These are phyloP conservation scores for Castanea sativa DNA, from an alignment of 306 rosid genomes.

Conservation along the genomic window DNA sequence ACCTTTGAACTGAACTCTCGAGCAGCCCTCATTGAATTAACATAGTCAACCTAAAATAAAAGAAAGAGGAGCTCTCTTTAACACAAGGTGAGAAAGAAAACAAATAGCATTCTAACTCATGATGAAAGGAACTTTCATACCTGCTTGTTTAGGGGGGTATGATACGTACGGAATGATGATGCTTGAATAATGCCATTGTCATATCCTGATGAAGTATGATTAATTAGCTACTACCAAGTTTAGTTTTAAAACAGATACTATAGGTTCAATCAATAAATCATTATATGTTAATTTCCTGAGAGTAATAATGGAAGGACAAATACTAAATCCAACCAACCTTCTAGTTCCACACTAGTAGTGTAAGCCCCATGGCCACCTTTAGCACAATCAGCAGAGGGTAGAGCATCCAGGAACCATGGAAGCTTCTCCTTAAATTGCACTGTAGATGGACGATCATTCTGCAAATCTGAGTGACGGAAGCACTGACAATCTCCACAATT, in stretches of 20 bases:
- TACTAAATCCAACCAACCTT: slow-evolving; percentile 54
- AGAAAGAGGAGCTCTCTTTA: slow-evolving; percentile 20
- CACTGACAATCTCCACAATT: slow-evolving; percentile 55
- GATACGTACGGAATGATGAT: slow-evolving; percentile 93
- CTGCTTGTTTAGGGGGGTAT: slow-evolving; percentile 97
- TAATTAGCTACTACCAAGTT: slow-evolving; percentile 14
- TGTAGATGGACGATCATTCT: slow-evolving; percentile 74
- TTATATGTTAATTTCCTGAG: neutral
- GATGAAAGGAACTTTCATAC: slow-evolving; percentile 22
- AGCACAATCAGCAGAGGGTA: slow-evolving; percentile 98
- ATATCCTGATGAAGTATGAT: slow-evolving; percentile 46
- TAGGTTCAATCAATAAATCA: neutral
- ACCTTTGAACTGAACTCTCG: slow-evolving; percentile 84
- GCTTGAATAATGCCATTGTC: slow-evolving; percentile 79
- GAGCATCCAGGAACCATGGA: slow-evolving; percentile 93
- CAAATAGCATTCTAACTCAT: slow-evolving; percentile 16
- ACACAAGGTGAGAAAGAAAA: slow-evolving; percentile 11
- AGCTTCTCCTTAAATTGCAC: slow-evolving; percentile 79
- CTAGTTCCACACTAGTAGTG: slow-evolving; percentile 86
- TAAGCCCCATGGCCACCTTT: slow-evolving; percentile 99
- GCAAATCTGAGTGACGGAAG: slow-evolving; percentile 79
- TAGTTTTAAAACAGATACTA: slow-evolving; percentile 9
- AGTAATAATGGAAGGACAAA: slow-evolving; percentile 12
- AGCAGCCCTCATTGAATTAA: slow-evolving; percentile 94
- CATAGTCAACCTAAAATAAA: slow-evolving; percentile 63